Evolutionary conservation across 2,329 filamentous ascomycete genomes (phyloP), one percentile per base, ranked within the genome.

Genomic region (Epicoccum nigrum): DNA sequence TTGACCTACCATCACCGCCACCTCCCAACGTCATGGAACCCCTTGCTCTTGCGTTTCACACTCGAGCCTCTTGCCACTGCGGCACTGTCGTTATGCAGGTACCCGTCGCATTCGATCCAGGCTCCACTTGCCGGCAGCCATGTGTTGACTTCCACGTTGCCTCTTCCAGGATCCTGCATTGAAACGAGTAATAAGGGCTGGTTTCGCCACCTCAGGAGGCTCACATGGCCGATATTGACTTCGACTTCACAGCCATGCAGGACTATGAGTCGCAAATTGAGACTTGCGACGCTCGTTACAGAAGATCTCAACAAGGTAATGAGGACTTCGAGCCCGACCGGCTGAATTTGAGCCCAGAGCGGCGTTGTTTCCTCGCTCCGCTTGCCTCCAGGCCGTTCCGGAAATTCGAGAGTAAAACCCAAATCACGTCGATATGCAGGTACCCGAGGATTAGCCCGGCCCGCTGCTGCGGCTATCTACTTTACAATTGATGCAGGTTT

Each of bases 31-130:
- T 31, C 32, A 35, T 32, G 38, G 30, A 31, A 49, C 38, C 38
- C 38, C 38, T 42, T 34, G 31, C 7, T 20, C 9, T 34, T 27
- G 12, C 23, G 45, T 42, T 49, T 49, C 38, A 37, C 4, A 25
- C 19, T 31, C 31, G 20, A 41, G n/a, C 21, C 27, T 37, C 35
- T 43, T 43, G 45, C 45, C 45, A 49, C 45, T n/a, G 38, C 45
- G 38, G 32, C 27, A 50, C 19, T 44, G 33, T 50, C 40, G 28
- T 42, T 44, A 50, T 50, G 46, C 47, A 51, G 47, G 47, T 51
- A 51, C 40, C 47, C 47, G 47, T 41, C 21, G 27, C 12, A 5
- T 37, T 15, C 23, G 19, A 30, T 32, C n/a, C 33, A 28, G 23
- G 37, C 30, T 20, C 45, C 45, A 41, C 45, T 39, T 46, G 21